A percentile compares a stretch with the other conserved stretches of the same genome.
phyloP scores from a whole-genome alignment of 306 rosid species.

The Gastrolobium bilobum region DNA sequence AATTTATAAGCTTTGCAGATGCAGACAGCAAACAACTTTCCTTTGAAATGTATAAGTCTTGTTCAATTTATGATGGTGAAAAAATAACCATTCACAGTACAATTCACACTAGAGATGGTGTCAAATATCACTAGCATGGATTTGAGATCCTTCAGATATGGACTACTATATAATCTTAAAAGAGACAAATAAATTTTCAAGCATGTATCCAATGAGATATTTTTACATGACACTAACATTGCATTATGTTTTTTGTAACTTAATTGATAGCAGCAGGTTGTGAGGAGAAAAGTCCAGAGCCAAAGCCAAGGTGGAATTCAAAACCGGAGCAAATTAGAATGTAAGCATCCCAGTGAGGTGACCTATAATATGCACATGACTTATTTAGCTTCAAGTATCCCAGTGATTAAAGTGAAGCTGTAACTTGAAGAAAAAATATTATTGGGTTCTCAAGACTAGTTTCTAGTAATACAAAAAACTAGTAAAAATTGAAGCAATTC shows the following conservation, averaged over 20 bases:
- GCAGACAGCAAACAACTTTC: slow-evolving; percentile 14
- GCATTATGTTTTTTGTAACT: neutral
- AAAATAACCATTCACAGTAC: slow-evolving; percentile 3
- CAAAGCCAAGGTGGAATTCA: slow-evolving; percentile 98
- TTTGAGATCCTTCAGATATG: neutral
- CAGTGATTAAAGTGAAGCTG: neutral
- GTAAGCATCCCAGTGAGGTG: no score
- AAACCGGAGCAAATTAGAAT: slow-evolving; percentile 93
- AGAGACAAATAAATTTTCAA: neutral
- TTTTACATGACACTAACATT: no score
- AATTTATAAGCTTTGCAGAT: slow-evolving; percentile 4
- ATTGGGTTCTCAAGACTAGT: neutral
- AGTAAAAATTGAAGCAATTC: neutral
- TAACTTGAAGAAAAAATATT: neutral
- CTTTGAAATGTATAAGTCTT: slow-evolving; percentile 16
- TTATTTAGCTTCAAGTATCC: slow-evolving; percentile 7
- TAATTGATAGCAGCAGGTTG: slow-evolving; percentile 48
- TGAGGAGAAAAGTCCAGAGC: slow-evolving; percentile 92
- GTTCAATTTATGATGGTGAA: slow-evolving; percentile 14
- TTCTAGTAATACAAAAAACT: neutral
- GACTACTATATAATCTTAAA: neutral
- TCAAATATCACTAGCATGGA: slow-evolving; percentile 36
- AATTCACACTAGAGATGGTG: slow-evolving; percentile 2
- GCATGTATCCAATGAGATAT: no score
- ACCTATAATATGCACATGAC: slow-evolving; percentile 54